Evolutionary conservation across 129 eudicot genomes (phyloP), one percentile per base, ranked within the genome.

Genomic region (Mikania micrantha): DNA sequence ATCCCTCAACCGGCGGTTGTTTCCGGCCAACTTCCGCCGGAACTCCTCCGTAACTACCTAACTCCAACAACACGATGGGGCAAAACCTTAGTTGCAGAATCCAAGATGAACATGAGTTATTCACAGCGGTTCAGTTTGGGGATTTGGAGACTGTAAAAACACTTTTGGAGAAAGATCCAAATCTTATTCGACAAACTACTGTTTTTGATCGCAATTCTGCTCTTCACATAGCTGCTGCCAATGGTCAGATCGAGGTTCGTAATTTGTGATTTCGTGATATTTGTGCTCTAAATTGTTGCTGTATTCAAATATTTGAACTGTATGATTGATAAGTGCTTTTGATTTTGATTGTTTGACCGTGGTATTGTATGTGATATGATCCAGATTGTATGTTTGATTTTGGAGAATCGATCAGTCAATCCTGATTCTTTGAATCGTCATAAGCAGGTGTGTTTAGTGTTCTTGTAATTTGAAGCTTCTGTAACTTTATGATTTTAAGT

Each of bases 231-330:
- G n/a, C n/a, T n/a, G n/a, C n/a, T n/a, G n/a, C n/a, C n/a, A 80
- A 83, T 85, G 97, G 93, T 73, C 99, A 85, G 87, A 94, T 85
- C 87, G 88, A 94, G 91, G 99, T 93, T 66, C 62, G 84, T 58
- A 56, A 0, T 42, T 22, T 59, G 2, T 9, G 17, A 4, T 34
- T 22, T 77, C 45, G 10, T 9, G 15, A 9, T 57, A 3, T 16
- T 24, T 47, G 16, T 29, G 25, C 2, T 54, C 48, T 21, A 24
- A 32, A 21, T 31, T 4, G 35, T 31, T 31, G 5, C 5, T 74
- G n/a, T n/a, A n/a, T n/a, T n/a, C n/a, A n/a, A n/a, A n/a, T n/a
- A n/a, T n/a, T n/a, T n/a, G n/a, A n/a, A n/a, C n/a, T n/a, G n/a
- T n/a, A n/a, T n/a, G 50, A 24, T 71, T 72, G 53, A 60, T 48